Percentiles rank a stretch among this genome's conserved stretches.
Conservation (phyloP, 2,329 filamentous ascomycete genomes). For the Onygena corvina region DNA sequence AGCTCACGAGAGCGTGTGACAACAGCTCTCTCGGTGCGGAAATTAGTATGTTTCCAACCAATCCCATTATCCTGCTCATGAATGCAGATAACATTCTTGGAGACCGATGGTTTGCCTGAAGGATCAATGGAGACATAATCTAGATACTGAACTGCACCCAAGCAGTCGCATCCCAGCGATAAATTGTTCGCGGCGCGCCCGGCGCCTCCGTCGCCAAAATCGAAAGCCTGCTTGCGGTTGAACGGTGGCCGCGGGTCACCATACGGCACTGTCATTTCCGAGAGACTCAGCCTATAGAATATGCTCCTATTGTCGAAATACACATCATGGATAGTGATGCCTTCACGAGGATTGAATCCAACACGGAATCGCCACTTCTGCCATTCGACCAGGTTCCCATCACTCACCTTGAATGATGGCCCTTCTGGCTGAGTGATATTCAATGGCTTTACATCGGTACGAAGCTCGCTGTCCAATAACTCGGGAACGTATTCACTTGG, state of each 20-base stretch:
- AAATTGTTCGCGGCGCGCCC: conserved; percentile 54
- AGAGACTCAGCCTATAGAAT: conserved; percentile 52
- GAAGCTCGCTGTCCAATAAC: conserved; percentile 38
- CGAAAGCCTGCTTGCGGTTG: conserved; percentile 56
- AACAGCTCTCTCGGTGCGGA: conserved; percentile 49
- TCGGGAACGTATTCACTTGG: conserved; percentile 41
- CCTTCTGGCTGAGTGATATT: conserved; percentile 58
- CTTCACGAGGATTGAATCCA: conserved; percentile 57
- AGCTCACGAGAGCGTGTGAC: conserved; percentile 51
- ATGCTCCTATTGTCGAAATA: conserved; percentile 51
- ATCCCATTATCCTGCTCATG: conserved; percentile 61
- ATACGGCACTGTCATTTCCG: conserved; percentile 57
- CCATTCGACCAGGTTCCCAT: conserved; percentile 43
- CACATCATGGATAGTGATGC: conserved; percentile 54
- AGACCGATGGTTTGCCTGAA: conserved; percentile 41
- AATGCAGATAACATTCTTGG: conserved; percentile 53
- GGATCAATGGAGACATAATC: conserved; percentile 40
- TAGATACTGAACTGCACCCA: conserved; percentile 53
- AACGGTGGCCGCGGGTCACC: conserved; percentile 51
- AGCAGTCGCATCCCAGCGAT: conserved; percentile 54
- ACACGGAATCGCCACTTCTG: conserved; percentile 57
- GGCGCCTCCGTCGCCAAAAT: conserved; percentile 54
- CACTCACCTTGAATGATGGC: conserved; percentile 47
- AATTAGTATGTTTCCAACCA: conserved; percentile 60
- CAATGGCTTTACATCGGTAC: conserved; percentile 51